Percentiles rank a stretch among this genome's conserved stretches.
phyloP scores from a whole-genome alignment of 352 stramenopile genomes.

The Blastocystis sp. region DNA sequence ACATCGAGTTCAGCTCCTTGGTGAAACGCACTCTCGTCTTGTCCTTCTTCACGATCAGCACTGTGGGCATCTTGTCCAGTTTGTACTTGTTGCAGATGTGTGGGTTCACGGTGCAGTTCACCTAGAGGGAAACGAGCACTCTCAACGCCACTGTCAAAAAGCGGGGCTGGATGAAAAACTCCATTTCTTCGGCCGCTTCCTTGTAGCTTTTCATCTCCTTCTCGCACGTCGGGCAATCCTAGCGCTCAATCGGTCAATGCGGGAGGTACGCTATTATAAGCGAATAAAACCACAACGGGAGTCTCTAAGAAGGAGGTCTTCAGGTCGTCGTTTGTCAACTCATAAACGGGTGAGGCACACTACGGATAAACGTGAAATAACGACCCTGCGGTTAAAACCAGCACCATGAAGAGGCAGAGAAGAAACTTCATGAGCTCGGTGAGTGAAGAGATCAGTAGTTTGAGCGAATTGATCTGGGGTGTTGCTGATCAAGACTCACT shows the following conservation, averaged over 20 bases:
- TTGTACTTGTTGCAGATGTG: constrained; percentile 15
- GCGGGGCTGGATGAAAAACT: neutral
- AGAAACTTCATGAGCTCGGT: neutral
- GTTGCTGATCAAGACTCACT: constrained; percentile 14
- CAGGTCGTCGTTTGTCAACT: neutral
- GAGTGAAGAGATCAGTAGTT: neutral
- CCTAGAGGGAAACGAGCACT: neutral
- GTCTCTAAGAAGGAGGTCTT: constrained; percentile 22
- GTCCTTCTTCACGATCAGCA: constrained; percentile 39
- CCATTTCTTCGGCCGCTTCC: neutral
- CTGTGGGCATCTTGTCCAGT: constrained; percentile 7
- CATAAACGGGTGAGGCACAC: neutral
- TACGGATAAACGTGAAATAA: constrained; percentile 4
- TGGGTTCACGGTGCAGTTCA: constrained; percentile 6
- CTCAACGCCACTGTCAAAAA: constrained; percentile 31
- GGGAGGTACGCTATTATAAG: constrained; percentile 9
- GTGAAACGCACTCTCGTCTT: neutral
- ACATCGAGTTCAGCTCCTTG: neutral
- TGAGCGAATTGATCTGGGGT: neutral
- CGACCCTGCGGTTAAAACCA: neutral
- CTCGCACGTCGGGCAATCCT: neutral
- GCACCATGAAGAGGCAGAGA: neutral
- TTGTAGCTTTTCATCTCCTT: constrained; percentile 1
- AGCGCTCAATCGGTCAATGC: neutral
- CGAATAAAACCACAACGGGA: constrained; percentile 26